Conservation (phyloP, 306 rosid genomes). For the Pueraria montana region DNA sequence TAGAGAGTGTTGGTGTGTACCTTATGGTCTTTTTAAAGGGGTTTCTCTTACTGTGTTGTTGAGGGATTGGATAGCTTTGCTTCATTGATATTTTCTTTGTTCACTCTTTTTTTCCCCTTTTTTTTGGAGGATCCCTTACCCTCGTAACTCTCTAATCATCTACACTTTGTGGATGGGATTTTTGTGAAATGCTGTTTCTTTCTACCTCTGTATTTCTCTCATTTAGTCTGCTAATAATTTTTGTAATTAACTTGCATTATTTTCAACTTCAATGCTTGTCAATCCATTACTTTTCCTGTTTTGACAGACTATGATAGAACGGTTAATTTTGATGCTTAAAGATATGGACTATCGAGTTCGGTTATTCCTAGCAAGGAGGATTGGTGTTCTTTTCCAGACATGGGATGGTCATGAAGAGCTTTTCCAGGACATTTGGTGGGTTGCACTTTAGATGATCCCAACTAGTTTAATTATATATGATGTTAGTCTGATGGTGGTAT, state of each 20-base stretch:
- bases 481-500: background rate
- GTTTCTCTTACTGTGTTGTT: background rate
- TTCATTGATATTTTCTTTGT: background rate
- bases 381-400: slow-evolving; percentile 89
- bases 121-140: background rate
- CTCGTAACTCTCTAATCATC: background rate
- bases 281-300: slow-evolving; percentile 36
- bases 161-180: background rate
- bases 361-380: slow-evolving; percentile 71
- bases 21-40: background rate
- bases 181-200: background rate
- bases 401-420: slow-evolving; percentile 97
- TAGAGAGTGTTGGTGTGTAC: background rate
- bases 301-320: slow-evolving; percentile 75
- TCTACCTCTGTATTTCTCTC: slow-evolving; percentile 8
- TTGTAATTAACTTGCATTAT: slow-evolving; percentile 4
- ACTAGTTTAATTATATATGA: background rate
- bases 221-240: slow-evolving; percentile 16
- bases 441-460: slow-evolving; percentile 36
- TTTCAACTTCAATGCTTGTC: slow-evolving; percentile 35
- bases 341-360: slow-evolving; percentile 93
- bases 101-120: background rate
- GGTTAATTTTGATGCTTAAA: slow-evolving; percentile 75
- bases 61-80: slow-evolving; percentile 21
- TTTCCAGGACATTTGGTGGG: slow-evolving; percentile 91